Conservation (phyloP, 2,329 filamentous ascomycete genomes). For the Hymenoscyphus linearis region DNA sequence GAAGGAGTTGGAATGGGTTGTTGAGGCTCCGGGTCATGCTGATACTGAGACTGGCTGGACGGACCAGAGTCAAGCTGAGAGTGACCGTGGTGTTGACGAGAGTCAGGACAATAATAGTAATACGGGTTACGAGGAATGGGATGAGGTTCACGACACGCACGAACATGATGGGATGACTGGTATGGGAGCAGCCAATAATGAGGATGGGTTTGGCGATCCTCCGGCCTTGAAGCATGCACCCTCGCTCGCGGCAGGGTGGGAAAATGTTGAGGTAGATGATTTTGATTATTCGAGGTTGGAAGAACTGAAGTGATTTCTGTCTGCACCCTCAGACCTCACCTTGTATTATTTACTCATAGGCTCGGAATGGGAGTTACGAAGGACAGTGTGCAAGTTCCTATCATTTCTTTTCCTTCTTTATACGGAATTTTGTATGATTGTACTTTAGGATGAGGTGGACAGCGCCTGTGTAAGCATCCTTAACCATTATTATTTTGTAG, state of each 20-base stretch:
- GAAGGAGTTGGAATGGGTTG: conserved; percentile 6
- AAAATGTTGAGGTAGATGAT: conserved; percentile 11
- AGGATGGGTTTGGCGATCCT: neutral
- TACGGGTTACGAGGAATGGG: neutral
- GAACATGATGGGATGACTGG: neutral
- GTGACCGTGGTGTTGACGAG: neutral
- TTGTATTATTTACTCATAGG: neutral
- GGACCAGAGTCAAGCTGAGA: conserved; percentile 1
- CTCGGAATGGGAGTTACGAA: neutral
- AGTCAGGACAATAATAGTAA: neutral
- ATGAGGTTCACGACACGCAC: conserved; percentile 2
- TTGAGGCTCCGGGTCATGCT: neutral
- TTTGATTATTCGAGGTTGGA: conserved; percentile 17
- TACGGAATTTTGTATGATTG: neutral
- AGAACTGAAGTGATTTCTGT: conserved; percentile 14
- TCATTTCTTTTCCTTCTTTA: neutral
- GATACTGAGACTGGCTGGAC: conserved; percentile 9
- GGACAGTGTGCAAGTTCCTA: neutral
- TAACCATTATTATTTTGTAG: neutral
- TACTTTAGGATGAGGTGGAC: neutral
- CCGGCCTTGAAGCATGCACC: neutral
- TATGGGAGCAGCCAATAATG: neutral
- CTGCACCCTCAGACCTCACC: neutral
- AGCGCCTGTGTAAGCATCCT: neutral
- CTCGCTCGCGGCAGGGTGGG: neutral